Evolutionary conservation across 371 early-diverging fungal genomes (phyloP), one percentile per base, ranked within the genome.

Genomic region (Apophysomyces trapeziformis): DNA sequence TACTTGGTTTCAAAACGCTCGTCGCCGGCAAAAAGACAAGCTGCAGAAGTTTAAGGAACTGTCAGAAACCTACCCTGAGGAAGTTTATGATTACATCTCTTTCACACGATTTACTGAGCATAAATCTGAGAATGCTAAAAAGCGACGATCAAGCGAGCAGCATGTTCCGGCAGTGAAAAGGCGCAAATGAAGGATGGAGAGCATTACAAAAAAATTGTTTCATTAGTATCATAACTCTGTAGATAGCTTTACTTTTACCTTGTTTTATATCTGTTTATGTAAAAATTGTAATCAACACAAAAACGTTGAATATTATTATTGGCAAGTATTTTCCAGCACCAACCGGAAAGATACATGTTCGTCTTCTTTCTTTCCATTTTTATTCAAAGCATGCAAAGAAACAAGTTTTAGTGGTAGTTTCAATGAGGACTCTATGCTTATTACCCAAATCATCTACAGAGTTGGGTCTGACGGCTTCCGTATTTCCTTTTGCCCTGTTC

Each of bases 1-100:
- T 1, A 80, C 81, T 13, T 80, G 78, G 81, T 80, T 77, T 43
- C 81, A 80, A 39, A 80, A 80, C 35, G 76, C 78, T 18, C 72
- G 74, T 36, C 70, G 81, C 9, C 72, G 81, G 5, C 70, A 80
- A 38, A 57, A 70, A 5, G n/a, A 54, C 4, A 78, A 77, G 50
- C 66, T 80, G 6, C 61, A 68, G 12, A 36, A 57, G 8, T 80
- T 65, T 56, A 68, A 68, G n/a, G n/a, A 32, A 8, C 57, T 75
- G 5, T 46, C 60, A 1, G 37, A 50, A 8, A 60, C 45, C 37
- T 46, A 70, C 41, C 78, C 81, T 36, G 11, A 61, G 7, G 18
- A 66, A 12, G 75, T 80, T 0, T 71, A 74, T 26, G 75, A 76
- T 45, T 67, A 70, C 61, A 67, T 66, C 39, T 71, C 76, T 12